Base-by-base conservation (phyloP, 176 grass and related monocot species). In the Luzula sylvatica region DNA sequence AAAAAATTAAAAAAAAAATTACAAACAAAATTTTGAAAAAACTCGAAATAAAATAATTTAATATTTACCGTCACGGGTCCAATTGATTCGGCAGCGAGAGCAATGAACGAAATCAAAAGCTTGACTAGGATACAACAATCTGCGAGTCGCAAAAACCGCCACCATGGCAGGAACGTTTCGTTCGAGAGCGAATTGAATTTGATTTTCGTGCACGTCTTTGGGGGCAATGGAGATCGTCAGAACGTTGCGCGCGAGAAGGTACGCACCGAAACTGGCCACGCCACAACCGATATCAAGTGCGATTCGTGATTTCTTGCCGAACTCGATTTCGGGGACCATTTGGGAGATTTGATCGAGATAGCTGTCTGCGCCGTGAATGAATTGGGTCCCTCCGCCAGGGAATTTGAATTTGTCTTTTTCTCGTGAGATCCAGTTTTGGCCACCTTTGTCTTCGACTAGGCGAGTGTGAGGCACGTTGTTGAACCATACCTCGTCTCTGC, bases 401-500 rank as follows among this genome's bases (percentile, higher is more conserved):
- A 80, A 80, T 64, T 68, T 68, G 22, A 80, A 80, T 48, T 69
- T 73, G 55, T 73, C 55, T 13, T 73, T 63, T 17, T 68, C 55
- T 50, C 55, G 72, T 56, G 24, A 68, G 23, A 80, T 80, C 76
- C 76, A 73, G 61, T 80, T 80, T 73, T 80, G 76, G 45, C 76
- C 76, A 23, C 76, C 69, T 73, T 80, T 73, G 26, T 73, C 76
- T 63, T 80, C 69, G 15, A 73, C 76, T 28, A 80, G 30, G 3
- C 63, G 69, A 54, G 76, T 51, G 46, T 80, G 76, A 11, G 76
- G 76, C 48, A 80, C 76, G 29, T 80, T 80, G 64, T 49, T 68
- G 59, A 56, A 80, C 76, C 76, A 80, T 62, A 80, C 76, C 76
- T 80, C 76, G 6, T 80, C 76, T 73, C 76, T 80, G 55, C 76